Conservation (phyloP, 1,139 yeast species). For the Nadsonia commutata region DNA sequence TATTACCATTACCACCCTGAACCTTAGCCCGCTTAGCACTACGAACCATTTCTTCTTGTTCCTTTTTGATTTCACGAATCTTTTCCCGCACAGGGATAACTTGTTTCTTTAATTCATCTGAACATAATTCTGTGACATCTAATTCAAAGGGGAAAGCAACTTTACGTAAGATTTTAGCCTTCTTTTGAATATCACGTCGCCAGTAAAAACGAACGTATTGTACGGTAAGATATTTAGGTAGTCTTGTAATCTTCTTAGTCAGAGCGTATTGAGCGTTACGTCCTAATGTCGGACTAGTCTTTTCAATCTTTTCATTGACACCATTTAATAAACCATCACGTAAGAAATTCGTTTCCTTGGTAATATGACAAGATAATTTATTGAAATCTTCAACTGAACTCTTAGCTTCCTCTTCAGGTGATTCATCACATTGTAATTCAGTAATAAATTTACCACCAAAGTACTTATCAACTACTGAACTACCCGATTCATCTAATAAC, state of each 20-base stretch:
- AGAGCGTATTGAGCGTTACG: conserved; percentile 59
- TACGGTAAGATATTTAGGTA: conserved; percentile 80
- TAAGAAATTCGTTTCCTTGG: conserved; percentile 70
- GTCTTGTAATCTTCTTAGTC: conserved; percentile 51
- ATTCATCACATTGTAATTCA: conserved; percentile 43
- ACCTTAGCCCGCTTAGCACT: conserved; percentile 56
- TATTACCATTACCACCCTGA: conserved; percentile 18
- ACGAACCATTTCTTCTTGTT: conserved; percentile 54
- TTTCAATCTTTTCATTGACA: conserved; percentile 62
- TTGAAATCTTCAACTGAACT: conserved; percentile 40
- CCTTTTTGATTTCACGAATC: conserved; percentile 63
- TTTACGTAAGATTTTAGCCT: conserved; percentile 83
- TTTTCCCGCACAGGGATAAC: conserved; percentile 65
- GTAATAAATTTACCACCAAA: conserved; percentile 55
- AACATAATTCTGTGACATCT: conserved; percentile 75
- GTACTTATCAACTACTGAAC: conserved; percentile 33
- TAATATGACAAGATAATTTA: conserved; percentile 82
- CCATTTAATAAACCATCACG: conserved; percentile 74
- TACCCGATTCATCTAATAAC: conserved; percentile 7
- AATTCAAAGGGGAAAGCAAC: conserved; percentile 90
- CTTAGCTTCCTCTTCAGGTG: conserved; percentile 35
- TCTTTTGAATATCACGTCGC: conserved; percentile 83
- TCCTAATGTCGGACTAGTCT: conserved; percentile 55
- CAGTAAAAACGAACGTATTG: conserved; percentile 92
- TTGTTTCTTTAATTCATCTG: conserved; percentile 51